Evolutionary conservation across 192 early-diverging fungal species (phyloP).

Genomic region (Radiomyces spectabilis): DNA sequence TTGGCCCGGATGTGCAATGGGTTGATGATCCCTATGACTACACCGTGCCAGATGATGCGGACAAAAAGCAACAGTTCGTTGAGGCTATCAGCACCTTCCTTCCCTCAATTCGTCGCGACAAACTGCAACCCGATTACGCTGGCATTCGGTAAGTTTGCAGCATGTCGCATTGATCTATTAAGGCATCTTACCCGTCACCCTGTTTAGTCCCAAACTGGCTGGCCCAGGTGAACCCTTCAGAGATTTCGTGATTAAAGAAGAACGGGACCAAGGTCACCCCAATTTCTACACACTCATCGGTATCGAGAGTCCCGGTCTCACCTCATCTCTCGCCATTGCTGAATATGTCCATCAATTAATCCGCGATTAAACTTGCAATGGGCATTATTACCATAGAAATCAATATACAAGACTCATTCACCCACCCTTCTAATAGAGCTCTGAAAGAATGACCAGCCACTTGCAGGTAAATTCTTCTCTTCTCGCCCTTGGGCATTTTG

Average conservation of each 20-base stretch:
- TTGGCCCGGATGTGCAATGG: conserved; percentile 75
- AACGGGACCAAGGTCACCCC: conserved; percentile 32
- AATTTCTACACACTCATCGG: conserved; percentile 73
- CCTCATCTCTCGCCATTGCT: conserved; percentile 74
- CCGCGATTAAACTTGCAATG: conserved; percentile 3
- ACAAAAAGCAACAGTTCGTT: conserved; percentile 34
- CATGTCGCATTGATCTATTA: too few species aligned
- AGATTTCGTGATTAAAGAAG: conserved; percentile 72
- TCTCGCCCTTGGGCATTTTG: too few species aligned
- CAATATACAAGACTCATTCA: too few species aligned
- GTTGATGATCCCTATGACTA: conserved; percentile 53
- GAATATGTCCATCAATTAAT: conserved; percentile 42
- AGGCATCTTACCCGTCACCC: not conserved
- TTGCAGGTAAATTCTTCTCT: too few species aligned
- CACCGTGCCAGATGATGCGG: conserved; percentile 26
- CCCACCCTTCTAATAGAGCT: too few species aligned
- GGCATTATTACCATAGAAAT: too few species aligned
- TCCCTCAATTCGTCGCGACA: conserved; percentile 41
- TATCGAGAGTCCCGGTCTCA: conserved; percentile 85
- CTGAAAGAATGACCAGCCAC: too few species aligned
- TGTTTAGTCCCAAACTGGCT: conserved; percentile 68
- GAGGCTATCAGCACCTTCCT: conserved; percentile 58
- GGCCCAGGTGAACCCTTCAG: conserved; percentile 59
- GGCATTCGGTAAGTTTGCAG: conserved; percentile 73
- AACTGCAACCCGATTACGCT: conserved; percentile 64